Conservation (phyloP, 805 yeast genomes). For the Starmerella vitae region DNA sequence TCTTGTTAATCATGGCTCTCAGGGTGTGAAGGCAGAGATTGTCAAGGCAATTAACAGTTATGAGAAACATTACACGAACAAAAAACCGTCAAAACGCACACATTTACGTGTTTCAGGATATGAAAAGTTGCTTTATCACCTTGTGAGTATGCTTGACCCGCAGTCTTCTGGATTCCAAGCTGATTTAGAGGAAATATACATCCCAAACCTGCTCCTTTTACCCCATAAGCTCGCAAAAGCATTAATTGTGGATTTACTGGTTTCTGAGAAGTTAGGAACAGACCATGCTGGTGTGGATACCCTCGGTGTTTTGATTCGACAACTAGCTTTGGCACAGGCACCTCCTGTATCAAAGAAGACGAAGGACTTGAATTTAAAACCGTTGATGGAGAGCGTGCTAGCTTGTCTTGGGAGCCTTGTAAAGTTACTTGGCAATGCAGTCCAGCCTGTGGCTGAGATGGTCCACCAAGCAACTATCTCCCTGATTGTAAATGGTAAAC, state of each 20-base stretch:
- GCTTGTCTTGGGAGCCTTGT: conserved; percentile 12
- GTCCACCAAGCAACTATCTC: conserved; percentile 19
- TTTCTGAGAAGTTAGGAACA: conserved; percentile 7
- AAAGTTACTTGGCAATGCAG: conserved; percentile 12
- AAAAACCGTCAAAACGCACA: background rate
- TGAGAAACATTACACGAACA: background rate
- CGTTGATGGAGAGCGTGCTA: conserved; percentile 7
- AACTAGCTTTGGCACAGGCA: conserved; percentile 15
- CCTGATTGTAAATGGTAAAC: conserved; percentile 12
- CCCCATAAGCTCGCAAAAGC: conserved; percentile 8
- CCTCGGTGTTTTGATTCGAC: conserved; percentile 11
- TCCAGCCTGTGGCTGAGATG: conserved; percentile 15
- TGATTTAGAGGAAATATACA: conserved; percentile 13
- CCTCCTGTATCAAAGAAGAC: conserved; percentile 1
- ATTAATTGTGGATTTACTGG: conserved; percentile 14
- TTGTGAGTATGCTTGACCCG: background rate
- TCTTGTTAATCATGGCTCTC: background rate
- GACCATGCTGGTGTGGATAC: conserved; percentile 15
- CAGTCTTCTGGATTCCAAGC: conserved; percentile 1
- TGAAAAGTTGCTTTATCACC: background rate
- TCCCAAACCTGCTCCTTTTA: conserved; percentile 8
- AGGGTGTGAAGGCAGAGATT: background rate
- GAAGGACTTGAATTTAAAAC: background rate
- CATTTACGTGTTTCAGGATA: background rate
- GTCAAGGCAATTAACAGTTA: background rate